Evolutionary conservation across 2,329 filamentous ascomycete species (phyloP).

Genomic region (Diatrype stigma): DNA sequence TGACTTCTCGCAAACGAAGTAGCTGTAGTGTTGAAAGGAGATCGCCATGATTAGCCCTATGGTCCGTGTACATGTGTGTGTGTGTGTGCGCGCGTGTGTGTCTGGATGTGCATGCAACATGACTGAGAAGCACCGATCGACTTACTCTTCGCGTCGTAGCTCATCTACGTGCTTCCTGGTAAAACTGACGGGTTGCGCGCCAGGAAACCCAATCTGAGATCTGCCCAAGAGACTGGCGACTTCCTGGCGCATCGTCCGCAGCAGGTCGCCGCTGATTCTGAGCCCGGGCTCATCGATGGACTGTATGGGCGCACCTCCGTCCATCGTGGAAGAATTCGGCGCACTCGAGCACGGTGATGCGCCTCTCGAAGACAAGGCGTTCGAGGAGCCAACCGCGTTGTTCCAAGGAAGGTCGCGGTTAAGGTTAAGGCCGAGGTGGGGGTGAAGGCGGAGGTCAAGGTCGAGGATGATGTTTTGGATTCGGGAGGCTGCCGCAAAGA

Average conservation of each 20-base stretch:
- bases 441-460: no score
- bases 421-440: no score
- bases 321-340: neutral
- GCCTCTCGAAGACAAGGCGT: no score
- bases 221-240: conserved; percentile 74
- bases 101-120: no score
- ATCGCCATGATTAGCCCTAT: neutral
- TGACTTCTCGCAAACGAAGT: conserved; percentile 98
- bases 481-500: no score
- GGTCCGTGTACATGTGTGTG: no score
- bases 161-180: conserved; percentile 76
- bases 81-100: no score
- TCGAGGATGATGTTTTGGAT: no score
- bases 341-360: neutral
- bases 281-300: conserved; percentile 60
- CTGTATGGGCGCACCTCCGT: conserved; percentile 27
- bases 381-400: no score
- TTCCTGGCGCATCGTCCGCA: conserved; percentile 61
- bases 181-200: conserved; percentile 93
- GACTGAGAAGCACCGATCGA: no score
- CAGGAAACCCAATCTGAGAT: conserved; percentile 69
- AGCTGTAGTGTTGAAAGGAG: conserved; percentile 48
- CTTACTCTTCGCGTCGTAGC: conserved; percentile 71
- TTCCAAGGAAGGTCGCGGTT: no score
- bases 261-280: conserved; percentile 58